phyloP scores from a whole-genome alignment of 2,329 filamentous ascomycete genomes.

The Chaetoscypha palmicola region DNA sequence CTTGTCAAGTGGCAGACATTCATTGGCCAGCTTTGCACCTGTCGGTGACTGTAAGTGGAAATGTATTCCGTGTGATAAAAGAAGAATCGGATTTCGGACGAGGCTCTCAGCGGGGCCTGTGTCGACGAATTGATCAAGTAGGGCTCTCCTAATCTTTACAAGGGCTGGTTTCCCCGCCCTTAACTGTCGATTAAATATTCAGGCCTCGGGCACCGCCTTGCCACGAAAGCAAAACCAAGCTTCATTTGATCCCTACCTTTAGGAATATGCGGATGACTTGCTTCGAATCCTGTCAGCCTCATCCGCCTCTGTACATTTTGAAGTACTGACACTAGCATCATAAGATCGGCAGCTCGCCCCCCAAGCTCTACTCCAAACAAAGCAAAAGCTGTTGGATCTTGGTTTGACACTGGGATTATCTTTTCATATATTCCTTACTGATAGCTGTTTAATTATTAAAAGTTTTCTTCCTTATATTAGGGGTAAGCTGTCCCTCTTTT shows the following conservation, averaged over 20 bases:
- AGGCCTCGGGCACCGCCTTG: not conserved
- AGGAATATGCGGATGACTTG: not conserved
- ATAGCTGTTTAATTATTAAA: no score
- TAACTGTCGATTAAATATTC: not conserved
- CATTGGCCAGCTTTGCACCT: no score
- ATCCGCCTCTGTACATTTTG: no score
- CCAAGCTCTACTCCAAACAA: no score
- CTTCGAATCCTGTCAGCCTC: not conserved
- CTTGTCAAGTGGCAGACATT: no score
- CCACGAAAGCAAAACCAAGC: not conserved
- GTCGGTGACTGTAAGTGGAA: not conserved
- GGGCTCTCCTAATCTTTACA: not conserved
- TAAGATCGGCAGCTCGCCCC: no score
- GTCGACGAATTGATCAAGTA: conserved; percentile 4
- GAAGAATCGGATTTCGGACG: conserved; percentile 3
- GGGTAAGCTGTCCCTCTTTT: no score
- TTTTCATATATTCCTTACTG: no score
- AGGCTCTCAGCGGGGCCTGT: conserved; percentile 3
- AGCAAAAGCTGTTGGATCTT: no score
- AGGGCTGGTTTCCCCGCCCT: not conserved
- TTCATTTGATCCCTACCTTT: not conserved
- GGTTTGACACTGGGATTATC: no score
- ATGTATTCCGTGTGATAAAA: not conserved
- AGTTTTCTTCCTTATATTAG: no score
- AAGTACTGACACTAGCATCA: no score